Evolutionary conservation across 179 eudicot genomes (phyloP).

Genomic region (Beta corolliflora): DNA sequence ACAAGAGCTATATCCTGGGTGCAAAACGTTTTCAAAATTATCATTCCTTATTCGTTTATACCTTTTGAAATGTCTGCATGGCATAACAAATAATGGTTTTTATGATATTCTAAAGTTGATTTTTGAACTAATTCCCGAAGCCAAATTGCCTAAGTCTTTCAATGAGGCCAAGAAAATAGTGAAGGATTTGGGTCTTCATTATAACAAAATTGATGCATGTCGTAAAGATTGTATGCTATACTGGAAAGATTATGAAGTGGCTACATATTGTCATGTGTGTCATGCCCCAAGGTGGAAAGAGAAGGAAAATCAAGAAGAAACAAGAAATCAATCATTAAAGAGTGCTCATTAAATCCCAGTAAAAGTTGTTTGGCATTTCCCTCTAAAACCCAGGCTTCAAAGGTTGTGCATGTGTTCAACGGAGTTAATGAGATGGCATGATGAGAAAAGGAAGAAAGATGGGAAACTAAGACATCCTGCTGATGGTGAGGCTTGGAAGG

Average conservation of each 20-base stretch:
- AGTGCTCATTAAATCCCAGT: not conserved
- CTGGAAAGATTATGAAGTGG: not conserved
- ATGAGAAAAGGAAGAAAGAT: not conserved
- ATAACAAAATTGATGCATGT: not conserved
- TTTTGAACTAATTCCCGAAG: not conserved
- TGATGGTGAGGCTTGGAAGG: constrained; percentile 10
- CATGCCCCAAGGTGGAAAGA: constrained; percentile 3
- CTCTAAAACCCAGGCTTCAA: constrained; percentile 6
- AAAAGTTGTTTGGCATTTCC: constrained; percentile 2
- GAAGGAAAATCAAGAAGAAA: not conserved
- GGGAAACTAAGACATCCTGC: constrained; percentile 5
- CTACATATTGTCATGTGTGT: constrained; percentile 1
- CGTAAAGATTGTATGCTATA: constrained; percentile 4
- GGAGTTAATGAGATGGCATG: constrained; percentile 20
- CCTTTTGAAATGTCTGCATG: not conserved
- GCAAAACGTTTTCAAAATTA: not conserved
- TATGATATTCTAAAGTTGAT: not conserved
- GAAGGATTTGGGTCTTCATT: constrained; percentile 3
- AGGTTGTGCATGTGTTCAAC: constrained; percentile 15
- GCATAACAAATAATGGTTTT: not conserved
- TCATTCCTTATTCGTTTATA: not conserved
- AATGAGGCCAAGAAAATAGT: not conserved
- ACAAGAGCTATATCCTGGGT: not conserved
- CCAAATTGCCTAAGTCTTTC: constrained; percentile 2
- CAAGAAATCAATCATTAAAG: not conserved